Percentiles rank a stretch among this genome's conserved stretches.
Conservation (phyloP, 2,329 filamentous ascomycete genomes). For the Penicillium sp. region DNA sequence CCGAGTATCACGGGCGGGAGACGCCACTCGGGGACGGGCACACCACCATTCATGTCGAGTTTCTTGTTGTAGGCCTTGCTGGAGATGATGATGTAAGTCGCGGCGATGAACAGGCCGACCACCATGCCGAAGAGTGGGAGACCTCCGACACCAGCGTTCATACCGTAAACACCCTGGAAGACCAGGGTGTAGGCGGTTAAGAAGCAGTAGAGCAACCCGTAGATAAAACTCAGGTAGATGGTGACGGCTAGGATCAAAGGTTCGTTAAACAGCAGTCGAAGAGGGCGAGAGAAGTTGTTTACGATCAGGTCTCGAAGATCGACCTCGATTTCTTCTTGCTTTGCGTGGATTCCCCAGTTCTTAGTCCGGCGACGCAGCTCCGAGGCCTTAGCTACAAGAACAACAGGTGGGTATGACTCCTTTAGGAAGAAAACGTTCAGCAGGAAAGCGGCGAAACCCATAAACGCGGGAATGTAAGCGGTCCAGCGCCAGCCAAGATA, state of each 20-base stretch:
- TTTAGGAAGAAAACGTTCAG: slow-evolving; percentile 54
- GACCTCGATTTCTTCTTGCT: slow-evolving; percentile 53
- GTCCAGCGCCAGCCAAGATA: slow-evolving; percentile 57
- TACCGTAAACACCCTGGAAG: slow-evolving; percentile 59
- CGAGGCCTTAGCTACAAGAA: slow-evolving; percentile 52
- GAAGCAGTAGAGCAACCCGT: slow-evolving; percentile 37
- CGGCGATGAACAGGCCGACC: slow-evolving; percentile 67
- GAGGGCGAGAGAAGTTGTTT: slow-evolving; percentile 53
- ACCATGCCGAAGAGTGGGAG: slow-evolving; percentile 86
- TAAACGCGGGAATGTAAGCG: slow-evolving; percentile 53
- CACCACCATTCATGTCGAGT: slow-evolving; percentile 57
- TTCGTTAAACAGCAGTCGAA: slow-evolving; percentile 46
- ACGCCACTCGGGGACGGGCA: slow-evolving; percentile 58
- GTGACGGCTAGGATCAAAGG: slow-evolving; percentile 44
- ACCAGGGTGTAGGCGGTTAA: slow-evolving; percentile 39
- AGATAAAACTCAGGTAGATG: slow-evolving; percentile 41
- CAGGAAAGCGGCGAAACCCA: slow-evolving; percentile 53
- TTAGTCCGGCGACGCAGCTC: slow-evolving; percentile 53
- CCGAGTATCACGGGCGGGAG: slow-evolving; percentile 55
- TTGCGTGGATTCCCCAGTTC: slow-evolving; percentile 59
- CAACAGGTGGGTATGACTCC: slow-evolving; percentile 59
- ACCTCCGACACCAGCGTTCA: slow-evolving; percentile 67
- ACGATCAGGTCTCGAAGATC: slow-evolving; percentile 49
- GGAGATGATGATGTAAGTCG: slow-evolving; percentile 54
- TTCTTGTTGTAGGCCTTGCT: slow-evolving; percentile 44